Evolutionary conservation across 441 rosid species (phyloP).

Genomic region (Jatropha podagrica): DNA sequence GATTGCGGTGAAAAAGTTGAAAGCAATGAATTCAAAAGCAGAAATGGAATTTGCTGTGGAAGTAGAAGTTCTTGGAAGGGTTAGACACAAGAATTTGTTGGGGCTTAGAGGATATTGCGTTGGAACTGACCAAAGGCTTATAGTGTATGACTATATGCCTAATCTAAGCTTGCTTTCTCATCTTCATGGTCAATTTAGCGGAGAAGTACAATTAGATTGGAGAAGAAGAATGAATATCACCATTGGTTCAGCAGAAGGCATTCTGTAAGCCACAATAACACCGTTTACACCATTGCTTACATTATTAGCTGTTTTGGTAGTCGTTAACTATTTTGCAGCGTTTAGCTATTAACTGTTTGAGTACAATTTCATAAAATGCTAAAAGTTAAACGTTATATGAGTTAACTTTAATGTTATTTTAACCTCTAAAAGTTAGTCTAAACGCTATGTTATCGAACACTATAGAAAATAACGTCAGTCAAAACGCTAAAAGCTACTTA

Average conservation of each 20-base stretch:
- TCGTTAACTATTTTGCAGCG: no score
- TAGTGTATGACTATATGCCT: conserved; percentile 92
- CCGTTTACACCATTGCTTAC: no score
- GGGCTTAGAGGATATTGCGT: conserved; percentile 89
- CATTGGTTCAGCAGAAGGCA: conserved; percentile 86
- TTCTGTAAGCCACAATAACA: conserved; percentile 48
- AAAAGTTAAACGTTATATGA: no score
- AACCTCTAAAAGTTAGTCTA: no score
- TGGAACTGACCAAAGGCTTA: conserved; percentile 82
- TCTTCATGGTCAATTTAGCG: conserved; percentile 83
- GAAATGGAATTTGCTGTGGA: conserved; percentile 88
- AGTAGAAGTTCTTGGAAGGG: conserved; percentile 88
- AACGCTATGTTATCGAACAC: no score
- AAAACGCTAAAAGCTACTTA: no score
- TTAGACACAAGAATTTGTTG: conserved; percentile 78
- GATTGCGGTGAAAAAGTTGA: conserved; percentile 95
- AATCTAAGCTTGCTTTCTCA: conserved; percentile 83
- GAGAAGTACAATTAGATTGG: conserved; percentile 78
- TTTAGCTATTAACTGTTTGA: no score
- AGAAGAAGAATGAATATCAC: conserved; percentile 70
- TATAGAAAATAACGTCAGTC: no score
- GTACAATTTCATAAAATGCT: no score
- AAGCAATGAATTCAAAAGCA: conserved; percentile 87
- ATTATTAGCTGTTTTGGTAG: no score
- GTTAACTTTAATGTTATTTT: no score